A percentile compares a stretch with the other conserved stretches of the same genome.
Evolutionary conservation across 2,329 filamentous ascomycete species (phyloP).

Genomic region (Talaromyces atroroseus): DNA sequence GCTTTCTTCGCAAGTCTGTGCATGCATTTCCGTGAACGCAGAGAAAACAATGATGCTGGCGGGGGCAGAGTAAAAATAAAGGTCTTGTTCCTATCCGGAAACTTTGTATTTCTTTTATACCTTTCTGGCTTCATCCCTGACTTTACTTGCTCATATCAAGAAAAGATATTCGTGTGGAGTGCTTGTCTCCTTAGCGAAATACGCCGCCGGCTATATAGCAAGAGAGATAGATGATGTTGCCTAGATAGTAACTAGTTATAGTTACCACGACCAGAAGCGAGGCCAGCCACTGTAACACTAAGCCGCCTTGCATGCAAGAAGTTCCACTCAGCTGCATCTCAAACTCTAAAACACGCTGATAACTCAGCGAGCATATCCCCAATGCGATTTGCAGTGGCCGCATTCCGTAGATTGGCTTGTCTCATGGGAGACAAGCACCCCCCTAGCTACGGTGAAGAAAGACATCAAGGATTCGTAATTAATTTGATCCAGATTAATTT

Average conservation of each 20-base stretch:
- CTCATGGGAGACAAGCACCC: no score
- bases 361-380: background rate
- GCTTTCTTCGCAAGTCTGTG: no score
- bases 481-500: background rate
- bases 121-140: background rate
- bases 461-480: background rate
- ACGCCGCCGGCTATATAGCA: no score
- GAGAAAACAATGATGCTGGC: no score
- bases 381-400: background rate
- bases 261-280: background rate
- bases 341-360: background rate
- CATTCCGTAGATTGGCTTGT: background rate
- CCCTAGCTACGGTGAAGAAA: no score
- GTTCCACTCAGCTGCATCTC: background rate
- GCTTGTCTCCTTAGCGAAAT: background rate
- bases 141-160: background rate
- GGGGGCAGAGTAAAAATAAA: no score
- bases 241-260: background rate
- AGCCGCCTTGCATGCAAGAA: conserved; percentile 10
- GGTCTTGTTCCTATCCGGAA: conserved; percentile 10
- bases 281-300: background rate
- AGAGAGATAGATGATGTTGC: background rate
- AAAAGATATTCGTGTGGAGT: background rate
- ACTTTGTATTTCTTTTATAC: conserved; percentile 6
- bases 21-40: no score